These are phyloP conservation scores for Mortierella polycephala DNA, from an alignment of 371 early-diverging fungal genomes.

Conservation along the genomic window DNA sequence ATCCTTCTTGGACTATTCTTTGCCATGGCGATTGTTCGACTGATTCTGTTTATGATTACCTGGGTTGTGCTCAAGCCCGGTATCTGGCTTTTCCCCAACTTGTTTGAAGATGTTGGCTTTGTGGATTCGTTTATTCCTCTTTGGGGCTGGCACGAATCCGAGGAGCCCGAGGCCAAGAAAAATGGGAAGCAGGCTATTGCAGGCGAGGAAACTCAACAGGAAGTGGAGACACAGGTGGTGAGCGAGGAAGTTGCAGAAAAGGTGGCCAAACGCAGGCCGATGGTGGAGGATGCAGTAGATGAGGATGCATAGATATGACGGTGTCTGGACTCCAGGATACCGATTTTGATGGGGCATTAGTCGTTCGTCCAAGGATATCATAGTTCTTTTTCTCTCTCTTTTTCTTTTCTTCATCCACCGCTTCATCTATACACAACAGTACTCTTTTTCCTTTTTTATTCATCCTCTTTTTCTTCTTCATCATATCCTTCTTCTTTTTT, in stretches of 20 bases:
- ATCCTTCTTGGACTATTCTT: constrained; percentile 94
- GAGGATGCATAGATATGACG: constrained; percentile 16
- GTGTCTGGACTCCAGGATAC: not conserved
- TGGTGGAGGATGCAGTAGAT: constrained; percentile 47
- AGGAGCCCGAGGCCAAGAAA: constrained; percentile 38
- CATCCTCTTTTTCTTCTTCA: not conserved
- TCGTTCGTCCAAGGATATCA: too few species aligned
- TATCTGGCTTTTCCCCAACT: constrained; percentile 99
- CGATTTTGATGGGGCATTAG: not conserved
- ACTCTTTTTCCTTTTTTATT: not conserved
- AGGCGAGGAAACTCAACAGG: constrained; percentile 38
- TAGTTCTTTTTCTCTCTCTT: not conserved
- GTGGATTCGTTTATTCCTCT: constrained; percentile 98
- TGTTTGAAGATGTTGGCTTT: constrained; percentile 98
- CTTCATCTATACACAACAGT: not conserved
- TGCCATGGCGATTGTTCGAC: constrained; percentile 88
- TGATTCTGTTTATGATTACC: constrained; percentile 89
- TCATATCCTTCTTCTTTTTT: too few species aligned
- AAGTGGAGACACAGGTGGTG: constrained; percentile 31
- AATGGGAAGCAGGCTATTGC: constrained; percentile 10
- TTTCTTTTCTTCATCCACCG: not conserved
- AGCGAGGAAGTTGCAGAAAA: constrained; percentile 41
- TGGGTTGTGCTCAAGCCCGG: constrained; percentile 84
- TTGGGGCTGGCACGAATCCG: constrained; percentile 90
- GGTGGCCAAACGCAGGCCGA: constrained; percentile 30